Percentiles rank a stretch among this genome's conserved stretches.
Conservation (phyloP, 2,329 filamentous ascomycete genomes). For the Aureobasidium lini region DNA sequence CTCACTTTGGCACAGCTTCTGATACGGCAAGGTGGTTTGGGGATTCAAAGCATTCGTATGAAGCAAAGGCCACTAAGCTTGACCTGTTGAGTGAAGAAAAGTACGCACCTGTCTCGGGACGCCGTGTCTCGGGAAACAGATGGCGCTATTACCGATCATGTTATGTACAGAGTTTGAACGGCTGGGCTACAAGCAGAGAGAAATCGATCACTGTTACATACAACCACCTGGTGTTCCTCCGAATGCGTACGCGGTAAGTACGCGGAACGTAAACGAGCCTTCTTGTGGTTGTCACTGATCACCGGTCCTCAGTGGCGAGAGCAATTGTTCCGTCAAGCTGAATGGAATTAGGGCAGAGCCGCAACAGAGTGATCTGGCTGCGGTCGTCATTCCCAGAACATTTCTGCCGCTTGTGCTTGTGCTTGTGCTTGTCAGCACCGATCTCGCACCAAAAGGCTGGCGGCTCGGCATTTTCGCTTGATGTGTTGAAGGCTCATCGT, state of each 20-base stretch:
- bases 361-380: too few species aligned
- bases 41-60: neutral
- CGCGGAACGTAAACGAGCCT: too few species aligned
- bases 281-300: too few species aligned
- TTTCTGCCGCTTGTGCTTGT: too few species aligned
- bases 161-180: neutral
- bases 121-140: neutral
- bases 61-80: neutral
- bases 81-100: neutral
- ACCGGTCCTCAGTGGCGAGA: too few species aligned
- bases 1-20: neutral
- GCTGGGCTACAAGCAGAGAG: neutral
- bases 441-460: too few species aligned
- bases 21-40: neutral
- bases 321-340: conserved; percentile 3
- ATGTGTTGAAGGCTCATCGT: too few species aligned
- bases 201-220: neutral
- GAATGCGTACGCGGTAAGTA: too few species aligned
- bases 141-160: neutral
- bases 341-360: neutral
- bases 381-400: too few species aligned
- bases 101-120: neutral
- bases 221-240: too few species aligned
- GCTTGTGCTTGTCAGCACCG: too few species aligned
- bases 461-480: too few species aligned